phyloP scores from a whole-genome alignment of 495 filamentous ascomycete genomes.

The Thermothielavioides terrestris region DNA sequence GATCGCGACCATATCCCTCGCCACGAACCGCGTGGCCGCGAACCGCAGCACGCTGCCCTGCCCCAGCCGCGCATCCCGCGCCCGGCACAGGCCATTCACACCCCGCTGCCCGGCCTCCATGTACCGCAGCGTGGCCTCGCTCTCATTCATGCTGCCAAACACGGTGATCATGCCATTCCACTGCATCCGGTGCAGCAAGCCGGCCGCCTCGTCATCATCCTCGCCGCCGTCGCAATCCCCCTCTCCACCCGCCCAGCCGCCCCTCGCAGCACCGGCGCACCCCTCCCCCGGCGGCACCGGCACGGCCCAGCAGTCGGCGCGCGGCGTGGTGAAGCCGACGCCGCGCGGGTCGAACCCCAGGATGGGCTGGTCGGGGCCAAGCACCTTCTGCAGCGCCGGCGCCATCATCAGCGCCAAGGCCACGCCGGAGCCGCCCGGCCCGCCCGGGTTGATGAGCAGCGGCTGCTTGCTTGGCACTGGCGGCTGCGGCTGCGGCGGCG shows the following conservation, averaged over 20 bases:
- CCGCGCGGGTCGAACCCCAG: constrained; percentile 41
- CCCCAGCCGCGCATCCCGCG: constrained; percentile 17
- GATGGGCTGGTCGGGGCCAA: constrained; percentile 36
- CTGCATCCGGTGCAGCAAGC: constrained; percentile 10
- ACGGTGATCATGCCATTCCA: constrained; percentile 6
- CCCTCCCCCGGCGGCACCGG: neutral
- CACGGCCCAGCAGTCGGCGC: constrained; percentile 32
- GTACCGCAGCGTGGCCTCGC: constrained; percentile 24
- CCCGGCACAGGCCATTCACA: constrained; percentile 29
- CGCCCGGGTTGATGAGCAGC: constrained; percentile 37
- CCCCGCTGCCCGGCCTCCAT: constrained; percentile 22
- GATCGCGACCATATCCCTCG: constrained; percentile 33
- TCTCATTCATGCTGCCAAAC: constrained; percentile 32
- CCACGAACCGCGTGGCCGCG: constrained; percentile 24
- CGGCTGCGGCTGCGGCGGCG: constrained; percentile 7
- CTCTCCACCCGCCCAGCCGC: too few relatives aligned
- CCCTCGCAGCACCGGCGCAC: too few relatives aligned
- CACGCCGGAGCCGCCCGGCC: constrained; percentile 35
- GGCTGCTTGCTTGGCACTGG: constrained; percentile 16
- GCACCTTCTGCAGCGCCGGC: constrained; percentile 22
- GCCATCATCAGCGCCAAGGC: constrained; percentile 20
- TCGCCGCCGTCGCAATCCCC: neutral
- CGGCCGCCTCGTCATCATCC: constrained; percentile 2
- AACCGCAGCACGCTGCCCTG: constrained; percentile 25
- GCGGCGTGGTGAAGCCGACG: constrained; percentile 30